Percentiles rank a stretch among this genome's conserved stretches.
Conservation (phyloP, 2,329 filamentous ascomycete genomes). For the Neopestalotiopsis rosae region DNA sequence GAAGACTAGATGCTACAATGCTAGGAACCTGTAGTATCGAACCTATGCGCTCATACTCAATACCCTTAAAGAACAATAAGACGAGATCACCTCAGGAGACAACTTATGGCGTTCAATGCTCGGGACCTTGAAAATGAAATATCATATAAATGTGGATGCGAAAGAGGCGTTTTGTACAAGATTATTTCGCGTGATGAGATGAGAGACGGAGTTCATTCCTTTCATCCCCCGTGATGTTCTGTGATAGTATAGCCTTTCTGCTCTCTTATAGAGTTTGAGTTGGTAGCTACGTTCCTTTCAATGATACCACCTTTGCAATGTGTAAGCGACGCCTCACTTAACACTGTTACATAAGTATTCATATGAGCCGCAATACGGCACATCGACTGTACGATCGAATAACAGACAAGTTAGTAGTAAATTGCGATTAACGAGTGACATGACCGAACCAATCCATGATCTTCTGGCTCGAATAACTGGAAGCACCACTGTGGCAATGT, state of each 20-base stretch:
- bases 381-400: background rate
- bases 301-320: slow-evolving; percentile 9
- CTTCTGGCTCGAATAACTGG: background rate
- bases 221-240: background rate
- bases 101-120: background rate
- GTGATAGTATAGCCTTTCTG: background rate
- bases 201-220: slow-evolving; percentile 13
- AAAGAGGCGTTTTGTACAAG: background rate
- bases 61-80: slow-evolving; percentile 2
- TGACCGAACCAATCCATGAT: background rate
- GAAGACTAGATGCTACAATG: background rate
- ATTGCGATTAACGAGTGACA: background rate
- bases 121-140: background rate
- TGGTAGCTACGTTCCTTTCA: slow-evolving; percentile 16
- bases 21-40: background rate
- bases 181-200: background rate
- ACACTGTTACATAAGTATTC: background rate
- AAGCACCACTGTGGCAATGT: background rate
- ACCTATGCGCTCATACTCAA: background rate
- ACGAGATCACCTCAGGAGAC: background rate
- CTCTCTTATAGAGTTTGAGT: background rate
- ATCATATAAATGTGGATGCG: background rate
- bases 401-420: background rate
- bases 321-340: background rate
- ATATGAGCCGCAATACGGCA: background rate